A percentile compares a stretch with the other conserved stretches of the same genome.
These are phyloP conservation scores for Neonectria neomacrospora DNA, from an alignment of 2,329 filamentous ascomycete genomes.

Conservation along the genomic window DNA sequence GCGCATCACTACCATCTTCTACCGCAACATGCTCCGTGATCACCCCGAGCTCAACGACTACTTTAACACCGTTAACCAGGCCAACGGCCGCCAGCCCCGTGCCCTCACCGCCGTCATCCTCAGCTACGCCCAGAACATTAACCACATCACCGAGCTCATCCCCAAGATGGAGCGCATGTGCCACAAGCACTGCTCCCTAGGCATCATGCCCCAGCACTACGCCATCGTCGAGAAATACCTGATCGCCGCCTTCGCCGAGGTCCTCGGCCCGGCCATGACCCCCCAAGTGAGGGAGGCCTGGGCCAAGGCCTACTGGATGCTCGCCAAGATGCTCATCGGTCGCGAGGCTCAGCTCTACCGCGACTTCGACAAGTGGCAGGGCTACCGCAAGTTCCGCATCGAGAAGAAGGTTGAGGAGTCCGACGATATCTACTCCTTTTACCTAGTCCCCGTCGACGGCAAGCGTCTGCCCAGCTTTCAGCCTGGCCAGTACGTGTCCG, in stretches of 20 bases:
- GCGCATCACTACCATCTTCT: slow-evolving; percentile 77
- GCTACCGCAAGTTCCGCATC: slow-evolving; percentile 76
- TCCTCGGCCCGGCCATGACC: slow-evolving; percentile 74
- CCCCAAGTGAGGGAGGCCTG: slow-evolving; percentile 73
- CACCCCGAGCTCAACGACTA: slow-evolving; percentile 75
- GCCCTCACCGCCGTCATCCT: slow-evolving; percentile 62
- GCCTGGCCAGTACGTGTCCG: slow-evolving; percentile 78
- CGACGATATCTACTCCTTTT: slow-evolving; percentile 76
- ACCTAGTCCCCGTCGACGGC: slow-evolving; percentile 72
- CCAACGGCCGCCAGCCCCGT: slow-evolving; percentile 50
- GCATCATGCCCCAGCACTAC: slow-evolving; percentile 76
- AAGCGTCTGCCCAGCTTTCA: slow-evolving; percentile 70
- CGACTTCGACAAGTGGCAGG: slow-evolving; percentile 69
- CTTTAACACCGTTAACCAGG: slow-evolving; percentile 67
- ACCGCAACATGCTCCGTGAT: slow-evolving; percentile 72
- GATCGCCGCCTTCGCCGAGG: slow-evolving; percentile 72
- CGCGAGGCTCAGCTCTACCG: slow-evolving; percentile 73
- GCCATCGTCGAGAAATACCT: slow-evolving; percentile 76
- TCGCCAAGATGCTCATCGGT: slow-evolving; percentile 77
- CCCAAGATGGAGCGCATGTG: slow-evolving; percentile 68
- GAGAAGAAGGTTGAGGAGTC: slow-evolving; percentile 72
- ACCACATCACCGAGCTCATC: slow-evolving; percentile 66
- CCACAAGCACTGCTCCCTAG: slow-evolving; percentile 79
- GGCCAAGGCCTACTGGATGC: slow-evolving; percentile 77
- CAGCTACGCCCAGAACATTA: slow-evolving; percentile 77